phyloP scores from a whole-genome alignment of 1,139 yeast species.

The Entelexis sorbosivorans region DNA sequence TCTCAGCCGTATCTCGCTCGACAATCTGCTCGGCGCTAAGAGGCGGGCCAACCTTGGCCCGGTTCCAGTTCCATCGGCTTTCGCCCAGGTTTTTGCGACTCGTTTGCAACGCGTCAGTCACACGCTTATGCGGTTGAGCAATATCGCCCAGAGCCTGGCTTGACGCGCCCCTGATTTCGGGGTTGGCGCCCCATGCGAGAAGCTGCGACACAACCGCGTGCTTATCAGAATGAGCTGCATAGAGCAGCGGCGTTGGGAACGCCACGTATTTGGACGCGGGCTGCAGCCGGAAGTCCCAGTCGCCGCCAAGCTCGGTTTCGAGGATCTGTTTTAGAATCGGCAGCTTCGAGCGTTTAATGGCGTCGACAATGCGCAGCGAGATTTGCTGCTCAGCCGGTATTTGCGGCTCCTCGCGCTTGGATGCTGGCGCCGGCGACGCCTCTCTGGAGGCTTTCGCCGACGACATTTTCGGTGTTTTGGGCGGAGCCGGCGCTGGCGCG shows the following conservation, averaged over 20 bases:
- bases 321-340: slow-evolving; percentile 60
- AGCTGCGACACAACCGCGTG: slow-evolving; percentile 58
- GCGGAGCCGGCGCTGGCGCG: slow-evolving; percentile 37
- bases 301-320: slow-evolving; percentile 42
- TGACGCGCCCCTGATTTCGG: slow-evolving; percentile 41
- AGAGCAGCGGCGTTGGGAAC: slow-evolving; percentile 71
- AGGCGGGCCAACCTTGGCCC: slow-evolving; percentile 56
- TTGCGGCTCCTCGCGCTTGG: not conserved
- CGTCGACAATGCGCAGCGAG: slow-evolving; percentile 44
- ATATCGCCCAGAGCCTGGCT: slow-evolving; percentile 61
- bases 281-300: slow-evolving; percentile 41
- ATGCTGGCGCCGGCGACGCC: slow-evolving; percentile 13
- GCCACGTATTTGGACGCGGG: slow-evolving; percentile 45
- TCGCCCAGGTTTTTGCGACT: slow-evolving; percentile 64
- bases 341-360: slow-evolving; percentile 65
- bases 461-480: slow-evolving; percentile 25
- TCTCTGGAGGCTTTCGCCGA: slow-evolving; percentile 20
- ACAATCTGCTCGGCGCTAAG: slow-evolving; percentile 54
- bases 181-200: slow-evolving; percentile 61
- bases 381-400: slow-evolving; percentile 11
- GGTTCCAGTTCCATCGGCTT: slow-evolving; percentile 53
- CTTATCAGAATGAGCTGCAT: slow-evolving; percentile 58
- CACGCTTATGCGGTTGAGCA: slow-evolving; percentile 34
- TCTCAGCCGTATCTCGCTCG: slow-evolving; percentile 34
- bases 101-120: slow-evolving; percentile 51